Evolutionary conservation across 805 yeast genomes (phyloP), one percentile per base, ranked within the genome.

Genomic region (Metschnikowia bowlesiae): DNA sequence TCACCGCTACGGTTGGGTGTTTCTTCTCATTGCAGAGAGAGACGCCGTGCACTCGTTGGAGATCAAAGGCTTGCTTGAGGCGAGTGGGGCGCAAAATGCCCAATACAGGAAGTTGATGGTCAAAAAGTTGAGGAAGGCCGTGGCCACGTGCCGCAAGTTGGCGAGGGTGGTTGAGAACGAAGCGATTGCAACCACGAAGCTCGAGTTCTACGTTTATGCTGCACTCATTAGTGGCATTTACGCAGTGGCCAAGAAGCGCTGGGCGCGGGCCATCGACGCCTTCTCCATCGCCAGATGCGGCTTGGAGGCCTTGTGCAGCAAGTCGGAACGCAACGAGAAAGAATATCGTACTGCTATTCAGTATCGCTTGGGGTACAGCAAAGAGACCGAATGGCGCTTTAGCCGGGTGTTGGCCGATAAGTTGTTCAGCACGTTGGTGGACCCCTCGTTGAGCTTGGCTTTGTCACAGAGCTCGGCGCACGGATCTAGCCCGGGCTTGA

Each of bases 1-100:
- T 58, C 64, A 66, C 10, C 70, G 76, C 53, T 81, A 70, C 61
- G 92, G 84, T 34, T 72, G 75, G 37, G 67, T 89, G 28, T 65
- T 82, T n/a, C 69, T 90, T 26, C 71, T 82, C 50, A 76, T 78
- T n/a, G 83, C 86, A 1, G 98, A 94, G 66, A 79, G 96, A 62
- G 88, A 89, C 57, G 71, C 84, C 62, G 74, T 89, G 31, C 80
- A 77, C 57, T 85, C 91, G 1, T 75, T 82, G 64, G 90, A 85
- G 65, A 73, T 83, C 47, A 79, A 80, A 52, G 68, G 78, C 9
- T 65, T 76, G 43, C 65, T 81, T 53, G 88, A 81, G 53, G 74
- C 81, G 38, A 78, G 79, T 52, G 72, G 76, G 10, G 74, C 79
- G 8, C 69, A 67, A 33, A 63, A 70, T 56, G 71, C 78, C n/a